These are phyloP conservation scores for Venturia asperata DNA, from an alignment of 2,329 filamentous ascomycete species.

Conservation along the genomic window DNA sequence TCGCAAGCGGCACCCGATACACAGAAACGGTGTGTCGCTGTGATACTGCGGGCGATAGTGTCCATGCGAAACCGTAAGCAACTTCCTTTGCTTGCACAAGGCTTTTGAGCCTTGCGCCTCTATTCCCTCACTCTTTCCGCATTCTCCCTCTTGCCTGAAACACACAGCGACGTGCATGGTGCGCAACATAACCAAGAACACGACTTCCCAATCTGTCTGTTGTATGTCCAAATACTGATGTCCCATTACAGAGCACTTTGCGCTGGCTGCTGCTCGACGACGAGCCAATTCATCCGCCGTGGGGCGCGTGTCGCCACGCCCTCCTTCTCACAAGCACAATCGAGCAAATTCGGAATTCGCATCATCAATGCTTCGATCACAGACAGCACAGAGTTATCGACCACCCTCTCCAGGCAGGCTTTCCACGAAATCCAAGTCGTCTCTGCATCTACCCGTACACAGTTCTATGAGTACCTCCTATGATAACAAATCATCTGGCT, in stretches of 20 bases:
- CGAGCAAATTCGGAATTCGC: constrained; percentile 42
- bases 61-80: constrained; percentile 45
- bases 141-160: constrained; percentile 13
- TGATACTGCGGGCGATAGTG: constrained; percentile 64
- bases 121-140: constrained; percentile 4
- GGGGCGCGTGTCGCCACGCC: constrained; percentile 34
- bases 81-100: constrained; percentile 9
- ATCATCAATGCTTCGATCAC: constrained; percentile 1
- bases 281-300: constrained; percentile 41
- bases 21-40: constrained; percentile 66
- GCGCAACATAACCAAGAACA: background rate
- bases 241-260: constrained; percentile 7
- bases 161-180: constrained; percentile 2
- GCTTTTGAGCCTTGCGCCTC: background rate
- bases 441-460: constrained; percentile 10
- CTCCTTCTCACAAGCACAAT: constrained; percentile 35
- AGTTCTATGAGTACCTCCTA: background rate
- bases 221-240: constrained; percentile 4
- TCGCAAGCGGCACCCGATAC: constrained; percentile 63
- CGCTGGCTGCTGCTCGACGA: constrained; percentile 30
- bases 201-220: background rate
- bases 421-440: constrained; percentile 18
- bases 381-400: constrained; percentile 16
- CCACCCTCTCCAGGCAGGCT: constrained; percentile 23
- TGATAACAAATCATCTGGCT: constrained; percentile 8